Conservation (phyloP, 768 basidiomycete genomes). For the Tremella yokohamensis region DNA sequence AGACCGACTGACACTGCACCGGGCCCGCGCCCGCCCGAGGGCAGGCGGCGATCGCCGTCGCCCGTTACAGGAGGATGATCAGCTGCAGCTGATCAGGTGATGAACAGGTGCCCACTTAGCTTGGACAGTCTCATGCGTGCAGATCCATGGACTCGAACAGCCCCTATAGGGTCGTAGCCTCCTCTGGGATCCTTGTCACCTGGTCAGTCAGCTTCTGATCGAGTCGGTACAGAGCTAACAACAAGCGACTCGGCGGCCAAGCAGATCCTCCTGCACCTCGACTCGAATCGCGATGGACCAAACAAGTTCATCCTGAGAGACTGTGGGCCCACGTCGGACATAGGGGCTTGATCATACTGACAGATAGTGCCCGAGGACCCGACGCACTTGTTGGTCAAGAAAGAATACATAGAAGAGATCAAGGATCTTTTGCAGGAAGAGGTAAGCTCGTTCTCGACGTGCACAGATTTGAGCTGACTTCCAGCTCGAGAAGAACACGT, state of each 20-base stretch:
- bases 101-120: too few species aligned
- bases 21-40: too few species aligned
- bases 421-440: constrained; percentile 40
- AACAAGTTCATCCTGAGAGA: constrained; percentile 39
- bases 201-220: too few species aligned
- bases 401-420: constrained; percentile 37
- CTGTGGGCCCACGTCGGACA: constrained; percentile 16
- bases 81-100: too few species aligned
- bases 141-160: too few species aligned
- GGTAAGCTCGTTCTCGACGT: constrained; percentile 18
- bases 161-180: too few species aligned
- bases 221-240: constrained; percentile 1
- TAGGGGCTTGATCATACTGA: constrained; percentile 6
- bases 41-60: too few species aligned
- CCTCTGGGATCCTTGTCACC: too few species aligned
- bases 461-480: neutral
- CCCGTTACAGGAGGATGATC: too few species aligned
- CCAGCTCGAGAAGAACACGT: constrained; percentile 47
- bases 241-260: constrained; percentile 45
- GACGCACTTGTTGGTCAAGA: constrained; percentile 39
- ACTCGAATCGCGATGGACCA: constrained; percentile 29
- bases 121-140: too few species aligned
- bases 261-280: constrained; percentile 42
- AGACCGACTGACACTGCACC: too few species aligned
- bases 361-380: constrained; percentile 26